Conservation (phyloP, 495 filamentous ascomycete species). For the Penicillium soppii region DNA sequence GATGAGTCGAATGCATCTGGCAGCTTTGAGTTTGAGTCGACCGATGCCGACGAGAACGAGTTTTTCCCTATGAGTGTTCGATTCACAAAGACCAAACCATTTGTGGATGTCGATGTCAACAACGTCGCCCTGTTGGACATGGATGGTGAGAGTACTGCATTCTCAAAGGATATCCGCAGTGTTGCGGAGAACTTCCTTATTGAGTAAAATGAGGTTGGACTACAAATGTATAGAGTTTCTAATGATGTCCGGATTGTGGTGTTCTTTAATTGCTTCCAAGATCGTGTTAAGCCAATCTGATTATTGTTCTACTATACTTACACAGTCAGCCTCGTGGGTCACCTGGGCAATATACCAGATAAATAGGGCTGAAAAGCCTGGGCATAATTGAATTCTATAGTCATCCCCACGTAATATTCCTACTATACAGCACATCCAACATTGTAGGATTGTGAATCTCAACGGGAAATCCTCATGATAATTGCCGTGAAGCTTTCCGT, state of each 20-base stretch:
- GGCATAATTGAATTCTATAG: too few relatives aligned
- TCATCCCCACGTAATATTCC: constrained; percentile 28
- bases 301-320: too few relatives aligned
- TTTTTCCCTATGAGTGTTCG: constrained; percentile 96
- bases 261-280: constrained; percentile 16
- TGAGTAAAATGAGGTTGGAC: constrained; percentile 51
- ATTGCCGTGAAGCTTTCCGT: constrained; percentile 19
- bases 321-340: too few relatives aligned
- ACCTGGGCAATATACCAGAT: too few relatives aligned
- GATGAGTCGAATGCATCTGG: constrained; percentile 78
- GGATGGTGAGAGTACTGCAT: constrained; percentile 73
- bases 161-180: constrained; percentile 86
- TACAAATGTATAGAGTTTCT: constrained; percentile 41
- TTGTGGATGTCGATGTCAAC: constrained; percentile 85
- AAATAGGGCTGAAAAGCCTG: background rate
- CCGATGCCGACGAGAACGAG: constrained; percentile 76
- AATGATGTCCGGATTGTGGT: constrained; percentile 44
- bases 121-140: constrained; percentile 73
- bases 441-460: constrained; percentile 9
- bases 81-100: constrained; percentile 83
- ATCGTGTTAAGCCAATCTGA: constrained; percentile 24
- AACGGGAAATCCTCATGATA: background rate
- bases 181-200: constrained; percentile 80
- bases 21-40: constrained; percentile 90
- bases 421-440: constrained; percentile 30